phyloP scores from a whole-genome alignment of 1,139 yeast genomes.

The Magnusiomyces suaveolens region DNA sequence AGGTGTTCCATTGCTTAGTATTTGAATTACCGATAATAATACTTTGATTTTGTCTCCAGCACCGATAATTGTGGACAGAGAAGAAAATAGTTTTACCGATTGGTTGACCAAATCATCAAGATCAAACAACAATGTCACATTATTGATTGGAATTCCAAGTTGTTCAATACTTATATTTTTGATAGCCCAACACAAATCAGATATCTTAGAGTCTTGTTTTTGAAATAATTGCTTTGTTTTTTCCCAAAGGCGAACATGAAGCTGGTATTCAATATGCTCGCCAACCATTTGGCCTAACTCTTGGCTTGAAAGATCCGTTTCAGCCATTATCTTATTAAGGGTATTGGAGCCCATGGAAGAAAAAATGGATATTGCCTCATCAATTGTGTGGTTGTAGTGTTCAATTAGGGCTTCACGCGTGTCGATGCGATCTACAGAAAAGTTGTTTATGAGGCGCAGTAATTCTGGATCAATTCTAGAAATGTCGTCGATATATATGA shows the following conservation, averaged over 20 bases:
- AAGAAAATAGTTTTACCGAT: conserved; percentile 49
- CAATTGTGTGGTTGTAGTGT: conserved; percentile 32
- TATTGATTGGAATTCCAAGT: conserved; percentile 47
- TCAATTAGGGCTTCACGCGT: conserved; percentile 31
- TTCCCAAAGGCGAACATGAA: conserved; percentile 42
- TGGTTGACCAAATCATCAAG: conserved; percentile 40
- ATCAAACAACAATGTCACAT: conserved; percentile 32
- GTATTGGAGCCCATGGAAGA: conserved; percentile 29
- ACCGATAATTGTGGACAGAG: conserved; percentile 42
- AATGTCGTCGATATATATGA: conserved; percentile 23
- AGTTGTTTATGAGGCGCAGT: conserved; percentile 32
- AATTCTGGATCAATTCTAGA: conserved; percentile 27
- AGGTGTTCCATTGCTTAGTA: conserved; percentile 35
- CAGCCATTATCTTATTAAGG: conserved; percentile 27
- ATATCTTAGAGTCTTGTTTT: conserved; percentile 31
- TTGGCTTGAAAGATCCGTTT: conserved; percentile 40
- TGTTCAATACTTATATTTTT: conserved; percentile 59
- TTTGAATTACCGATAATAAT: conserved; percentile 45
- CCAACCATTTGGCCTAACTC: conserved; percentile 45
- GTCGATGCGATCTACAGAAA: conserved; percentile 28
- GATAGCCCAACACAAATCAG: conserved; percentile 38
- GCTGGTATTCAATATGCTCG: conserved; percentile 58
- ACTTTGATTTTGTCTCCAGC: conserved; percentile 47
- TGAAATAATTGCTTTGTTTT: conserved; percentile 23
- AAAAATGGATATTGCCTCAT: conserved; percentile 36